Evolutionary conservation across 257 asterid genomes (phyloP), one percentile per base, ranked within the genome.

Genomic region (Solanum sitiens): DNA sequence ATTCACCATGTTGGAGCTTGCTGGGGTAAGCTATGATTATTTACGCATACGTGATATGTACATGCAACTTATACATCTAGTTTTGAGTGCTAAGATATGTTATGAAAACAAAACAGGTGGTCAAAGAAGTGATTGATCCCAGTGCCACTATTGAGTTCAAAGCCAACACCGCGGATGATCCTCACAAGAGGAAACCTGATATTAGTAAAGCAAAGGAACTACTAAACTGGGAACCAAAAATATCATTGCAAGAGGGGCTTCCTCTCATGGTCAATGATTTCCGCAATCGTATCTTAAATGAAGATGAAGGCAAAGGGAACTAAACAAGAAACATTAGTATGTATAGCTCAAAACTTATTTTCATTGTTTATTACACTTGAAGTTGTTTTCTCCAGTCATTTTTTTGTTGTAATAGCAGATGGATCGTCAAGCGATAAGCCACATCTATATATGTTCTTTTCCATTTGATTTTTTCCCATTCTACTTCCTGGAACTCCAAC

Each of bases 151-250:
- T 97, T 20, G 98, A 92, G 86, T 96, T 94, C 92, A 96, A 86
- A 91, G 92, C 95, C 10, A 97, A 97, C 94, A 97, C 99, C 7
- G 99, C 97, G 39, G 99, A 97, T 84, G 99, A 95, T 90, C 99
- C 99, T 89, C 99, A 97, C 87, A 96, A 96, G 93, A 94, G 99
- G 89, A 97, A 97, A 87, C 99, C 99, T 18, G 99, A 97, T 87
- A 97, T 97, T 23, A 91, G 89, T 91, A 96, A 96, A 90, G 99
- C 99, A 47, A 97, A 94, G 91, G 98, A 95, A 63, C 94, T 95
- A 70, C 94, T 97, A 79, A 94, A 97, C 88, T 97, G 99, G 99
- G 99, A 96, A 93, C 99, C 99, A 12, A 95, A 92, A 89, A 88
- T 97, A 61, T 89, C 99, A 37, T 92, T 97, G 84, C 89, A 92